Evolutionary conservation across 306 rosid species (phyloP), one percentile per base, ranked within the genome.

Genomic region (Parietaria judaica): DNA sequence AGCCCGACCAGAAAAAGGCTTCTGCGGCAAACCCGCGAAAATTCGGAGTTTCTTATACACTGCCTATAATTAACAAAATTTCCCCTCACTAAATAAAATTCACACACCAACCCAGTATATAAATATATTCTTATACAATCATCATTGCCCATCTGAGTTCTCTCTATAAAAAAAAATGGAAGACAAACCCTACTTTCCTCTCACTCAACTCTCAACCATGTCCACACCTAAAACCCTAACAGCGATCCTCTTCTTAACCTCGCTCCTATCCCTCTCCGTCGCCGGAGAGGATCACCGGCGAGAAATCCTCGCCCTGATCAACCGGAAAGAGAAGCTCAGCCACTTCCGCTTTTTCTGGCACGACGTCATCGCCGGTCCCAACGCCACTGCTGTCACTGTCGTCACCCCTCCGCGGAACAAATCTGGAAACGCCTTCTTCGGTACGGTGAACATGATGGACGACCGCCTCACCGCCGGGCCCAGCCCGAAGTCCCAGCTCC

Each of bases 271-370:
- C 5, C 15, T 49, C 53, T 4, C 10, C 14, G 53, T n/a, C 14
- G 53, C 15, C 15, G 53, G 15, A 11, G 53, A 49, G 9, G 53
- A 49, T 41, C 45, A 8, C 45, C 53, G 53, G 15, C 14, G 53
- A 49, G 80, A 82, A 16, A 79, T 78, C 72, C 68, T 76, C 3
- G 71, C 80, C 74, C 87, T 78, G 61, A 66, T 82, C 51, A 41
- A 41, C 45, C 53, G 53, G 15, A 5, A n/a, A 49, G 80, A 82
- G 15, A 82, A 82, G 75, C 68, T 76, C 3, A 79, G 82, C 74
- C 87, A 82, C 64, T 70, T 82, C 51, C 64, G 54, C 3, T 53
- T 82, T 46, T 82, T 70, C 55, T 82, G 84, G 84, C 87, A 82
- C 11, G 87, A 78, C 72, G 58, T 41, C 6, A 3, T 36, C 14